A percentile compares a stretch with the other conserved stretches of the same genome.
phyloP scores from a whole-genome alignment of 164 flowering plant species.

The Tetrastigma voinierianum region DNA sequence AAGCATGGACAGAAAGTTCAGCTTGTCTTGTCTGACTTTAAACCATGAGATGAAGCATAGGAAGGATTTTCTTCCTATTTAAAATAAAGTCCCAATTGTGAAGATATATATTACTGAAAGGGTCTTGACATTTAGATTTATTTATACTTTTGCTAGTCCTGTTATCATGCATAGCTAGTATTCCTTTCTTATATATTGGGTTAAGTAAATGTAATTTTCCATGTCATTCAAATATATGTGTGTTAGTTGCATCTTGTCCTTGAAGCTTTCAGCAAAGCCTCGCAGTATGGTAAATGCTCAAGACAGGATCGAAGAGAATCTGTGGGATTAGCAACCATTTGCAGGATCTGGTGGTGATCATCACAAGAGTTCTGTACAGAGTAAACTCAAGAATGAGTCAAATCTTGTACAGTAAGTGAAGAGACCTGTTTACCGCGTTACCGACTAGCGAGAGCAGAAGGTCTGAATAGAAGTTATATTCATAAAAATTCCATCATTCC shows the following conservation, averaged over 20 bases:
- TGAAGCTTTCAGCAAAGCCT: constrained; percentile 47
- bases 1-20: too few species aligned
- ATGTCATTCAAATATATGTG: neutral
- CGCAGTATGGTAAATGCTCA: constrained; percentile 37
- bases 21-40: too few species aligned
- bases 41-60: too few species aligned
- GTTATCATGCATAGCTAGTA: neutral
- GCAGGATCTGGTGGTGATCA: constrained; percentile 14
- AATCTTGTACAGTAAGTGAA: neutral
- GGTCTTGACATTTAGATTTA: neutral
- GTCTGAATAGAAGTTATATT: too few species aligned
- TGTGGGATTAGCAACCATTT: constrained; percentile 71
- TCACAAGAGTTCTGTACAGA: constrained; percentile 27
- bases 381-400: constrained; percentile 1
- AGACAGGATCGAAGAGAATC: constrained; percentile 51
- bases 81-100: neutral
- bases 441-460: neutral
- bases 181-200: neutral
- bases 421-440: neutral
- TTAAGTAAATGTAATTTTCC: too few species aligned
- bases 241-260: neutral
- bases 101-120: neutral
- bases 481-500: too few species aligned
- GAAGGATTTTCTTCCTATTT: too few species aligned
- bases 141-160: neutral